Evolutionary conservation across 2,329 filamentous ascomycete species (phyloP).

Genomic region (Fusarium clavum): DNA sequence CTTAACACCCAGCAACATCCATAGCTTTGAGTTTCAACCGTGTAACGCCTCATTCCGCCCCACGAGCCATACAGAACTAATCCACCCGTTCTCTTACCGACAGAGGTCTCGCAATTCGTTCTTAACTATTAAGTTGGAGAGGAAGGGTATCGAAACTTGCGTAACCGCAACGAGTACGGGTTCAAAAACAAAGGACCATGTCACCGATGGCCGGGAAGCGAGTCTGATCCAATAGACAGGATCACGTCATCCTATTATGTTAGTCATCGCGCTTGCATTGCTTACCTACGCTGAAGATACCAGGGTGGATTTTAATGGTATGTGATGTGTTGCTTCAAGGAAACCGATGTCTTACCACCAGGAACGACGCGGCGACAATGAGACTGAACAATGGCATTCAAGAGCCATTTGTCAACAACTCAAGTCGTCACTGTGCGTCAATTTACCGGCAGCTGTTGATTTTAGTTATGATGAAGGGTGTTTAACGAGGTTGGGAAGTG

Average conservation of each 20-base stretch:
- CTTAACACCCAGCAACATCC: conserved; percentile 10
- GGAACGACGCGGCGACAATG: conserved; percentile 17
- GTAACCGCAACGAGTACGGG: conserved; percentile 25
- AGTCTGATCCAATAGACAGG: neutral
- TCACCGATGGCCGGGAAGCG: conserved; percentile 1
- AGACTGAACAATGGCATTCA: conserved; percentile 4
- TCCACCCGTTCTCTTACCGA: conserved; percentile 31
- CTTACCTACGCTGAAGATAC: conserved; percentile 32
- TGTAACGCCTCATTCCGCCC: conserved; percentile 39
- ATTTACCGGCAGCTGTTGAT: conserved; percentile 21
- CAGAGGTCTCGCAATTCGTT: conserved; percentile 21
- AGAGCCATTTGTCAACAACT: neutral
- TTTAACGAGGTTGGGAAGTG: conserved; percentile 12
- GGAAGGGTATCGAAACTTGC: conserved; percentile 43
- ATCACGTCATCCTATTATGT: conserved; percentile 34
- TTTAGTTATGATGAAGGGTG: conserved; percentile 17
- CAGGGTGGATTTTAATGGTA: neutral
- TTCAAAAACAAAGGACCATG: conserved; percentile 25
- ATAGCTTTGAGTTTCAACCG: conserved; percentile 24
- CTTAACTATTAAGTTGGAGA: conserved; percentile 29
- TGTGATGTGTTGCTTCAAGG: conserved; percentile 11
- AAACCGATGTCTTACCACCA: conserved; percentile 42
- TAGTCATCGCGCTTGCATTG: conserved; percentile 27
- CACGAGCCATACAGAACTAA: conserved; percentile 33
- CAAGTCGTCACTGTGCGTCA: conserved; percentile 1